Evolutionary conservation across 2,329 filamentous ascomycete species (phyloP).

Genomic region (Coniochaeta ligniaria): DNA sequence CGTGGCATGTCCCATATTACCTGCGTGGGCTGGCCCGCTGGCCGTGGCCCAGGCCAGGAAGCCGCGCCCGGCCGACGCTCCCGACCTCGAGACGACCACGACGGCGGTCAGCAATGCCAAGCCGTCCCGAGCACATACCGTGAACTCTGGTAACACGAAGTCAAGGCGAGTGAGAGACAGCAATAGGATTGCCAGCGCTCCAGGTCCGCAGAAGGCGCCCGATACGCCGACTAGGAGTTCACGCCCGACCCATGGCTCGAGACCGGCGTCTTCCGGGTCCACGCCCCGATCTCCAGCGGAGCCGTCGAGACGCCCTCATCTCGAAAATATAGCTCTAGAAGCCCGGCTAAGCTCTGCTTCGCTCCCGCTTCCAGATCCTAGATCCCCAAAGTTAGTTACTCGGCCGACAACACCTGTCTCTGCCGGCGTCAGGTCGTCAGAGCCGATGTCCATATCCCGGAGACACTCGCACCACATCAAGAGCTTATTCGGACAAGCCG

Average conservation of each 20-base stretch:
- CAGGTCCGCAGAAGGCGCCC: slow-evolving; percentile 24
- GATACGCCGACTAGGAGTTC: slow-evolving; percentile 8
- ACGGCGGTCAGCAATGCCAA: slow-evolving; percentile 35
- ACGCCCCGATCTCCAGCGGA: slow-evolving; percentile 24
- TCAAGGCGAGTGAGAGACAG: slow-evolving; percentile 40
- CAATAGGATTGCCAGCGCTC: slow-evolving; percentile 36
- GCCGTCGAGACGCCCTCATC: slow-evolving; percentile 33
- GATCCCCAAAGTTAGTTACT: slow-evolving; percentile 43
- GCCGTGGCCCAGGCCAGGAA: slow-evolving; percentile 77
- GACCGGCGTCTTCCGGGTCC: slow-evolving; percentile 13
- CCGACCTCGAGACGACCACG: slow-evolving; percentile 47
- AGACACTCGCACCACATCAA: slow-evolving; percentile 57
- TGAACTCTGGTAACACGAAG: slow-evolving; percentile 42
- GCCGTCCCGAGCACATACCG: slow-evolving; percentile 62
- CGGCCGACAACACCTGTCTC: slow-evolving; percentile 52
- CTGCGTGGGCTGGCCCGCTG: slow-evolving; percentile 71
- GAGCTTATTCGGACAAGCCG: slow-evolving; percentile 48
- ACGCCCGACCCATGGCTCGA: slow-evolving; percentile 10
- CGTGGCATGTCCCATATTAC: slow-evolving; percentile 66
- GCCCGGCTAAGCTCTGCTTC: slow-evolving; percentile 62
- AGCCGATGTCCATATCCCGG: slow-evolving; percentile 34
- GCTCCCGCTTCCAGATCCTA: slow-evolving; percentile 54
- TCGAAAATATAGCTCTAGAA: slow-evolving; percentile 48
- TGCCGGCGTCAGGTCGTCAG: slow-evolving; percentile 42
- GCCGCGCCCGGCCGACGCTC: slow-evolving; percentile 56